These are phyloP conservation scores for Cladosporium sp. DNA, from an alignment of 2,329 filamentous ascomycete species.

Conservation along the genomic window DNA sequence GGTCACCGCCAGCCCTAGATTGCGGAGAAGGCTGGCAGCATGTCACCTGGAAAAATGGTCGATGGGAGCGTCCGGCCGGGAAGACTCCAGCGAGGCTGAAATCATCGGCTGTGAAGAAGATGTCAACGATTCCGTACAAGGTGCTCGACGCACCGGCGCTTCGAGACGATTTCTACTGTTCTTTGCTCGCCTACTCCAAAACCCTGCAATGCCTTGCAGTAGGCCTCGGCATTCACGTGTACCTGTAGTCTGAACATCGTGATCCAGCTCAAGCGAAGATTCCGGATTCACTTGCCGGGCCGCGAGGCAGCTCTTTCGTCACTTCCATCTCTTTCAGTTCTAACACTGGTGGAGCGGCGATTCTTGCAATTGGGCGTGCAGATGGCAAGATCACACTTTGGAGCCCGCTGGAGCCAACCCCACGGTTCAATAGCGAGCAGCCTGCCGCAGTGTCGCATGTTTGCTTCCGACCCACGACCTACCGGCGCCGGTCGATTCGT, in stretches of 20 bases:
- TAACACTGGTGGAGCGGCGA: conserved; percentile 62
- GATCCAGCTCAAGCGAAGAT: conserved; percentile 36
- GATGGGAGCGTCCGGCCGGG: not conserved
- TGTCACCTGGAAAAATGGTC: not conserved
- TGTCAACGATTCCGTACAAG: conserved; percentile 28
- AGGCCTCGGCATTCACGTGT: conserved; percentile 71
- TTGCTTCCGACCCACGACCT: conserved; percentile 65
- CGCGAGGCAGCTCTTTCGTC: conserved; percentile 50
- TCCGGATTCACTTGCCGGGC: conserved; percentile 48
- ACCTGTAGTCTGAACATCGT: conserved; percentile 76
- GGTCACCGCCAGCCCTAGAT: conserved; percentile 3
- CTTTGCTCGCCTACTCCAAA: conserved; percentile 75
- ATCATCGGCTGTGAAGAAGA: conserved; percentile 17
- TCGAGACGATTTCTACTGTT: conserved; percentile 95
- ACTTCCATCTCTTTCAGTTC: conserved; percentile 92
- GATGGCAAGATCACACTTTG: conserved; percentile 71
- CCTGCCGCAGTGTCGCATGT: conserved; percentile 70
- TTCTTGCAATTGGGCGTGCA: conserved; percentile 78
- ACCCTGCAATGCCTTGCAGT: conserved; percentile 73
- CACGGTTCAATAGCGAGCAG: conserved; percentile 70
- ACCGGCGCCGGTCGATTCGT: conserved; percentile 44
- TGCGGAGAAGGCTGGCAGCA: not conserved
- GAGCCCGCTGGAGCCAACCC: conserved; percentile 63
- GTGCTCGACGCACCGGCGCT: conserved; percentile 83
- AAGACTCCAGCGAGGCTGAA: not conserved